Base-by-base conservation (phyloP, 495 filamentous ascomycete species). In the Aspergillus carlsbadensis region DNA sequence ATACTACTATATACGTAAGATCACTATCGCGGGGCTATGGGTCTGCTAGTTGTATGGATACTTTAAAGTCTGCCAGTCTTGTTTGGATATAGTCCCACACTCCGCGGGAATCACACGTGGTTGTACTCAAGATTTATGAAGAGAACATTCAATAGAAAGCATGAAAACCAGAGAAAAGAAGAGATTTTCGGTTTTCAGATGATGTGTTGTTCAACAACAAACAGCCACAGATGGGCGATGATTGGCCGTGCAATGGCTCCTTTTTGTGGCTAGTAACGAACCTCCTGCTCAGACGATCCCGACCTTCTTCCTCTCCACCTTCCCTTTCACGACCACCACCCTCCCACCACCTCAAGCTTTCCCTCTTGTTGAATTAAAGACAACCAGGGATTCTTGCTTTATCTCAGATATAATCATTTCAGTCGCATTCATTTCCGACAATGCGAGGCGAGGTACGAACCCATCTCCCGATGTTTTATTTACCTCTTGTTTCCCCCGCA, bases 361-460 rank as follows among this genome's bases (percentile, higher is more conserved):
- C 37, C 20, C n/a, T 5, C 24, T 37, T 24, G 18, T 42, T 17
- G 11, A 42, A n/a, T 53, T 40, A 10, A 29, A 22, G 49, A 41
- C 11, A 31, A 2, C 39, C 35, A 34, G 44, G 22, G n/a, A 39
- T 2, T 31, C 5, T 24, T 10, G 21, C 31, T 2, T 43, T 36
- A 11, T 7, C 36, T 31, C 6, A 29, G 29, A 22, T 24, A 45
- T 14, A 20, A 35, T 15, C 26, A 14, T 39, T 20, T 20, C 10
- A 15, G 26, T 54, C 15, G 11, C 40, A 21, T 45, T 22, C 14
- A 31, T 35, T 36, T 11, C 52, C 22, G 63, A 71, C 18, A 21
- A 73, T 73, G 70, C 54, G 70, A 56, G 70, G 70, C 57, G 70
- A 73, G 63, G 70, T 73, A 65, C 24, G 68, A 60, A 26, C 36